These are phyloP conservation scores for Thozetella sp. DNA, from an alignment of 495 filamentous ascomycete species.

Conservation along the genomic window DNA sequence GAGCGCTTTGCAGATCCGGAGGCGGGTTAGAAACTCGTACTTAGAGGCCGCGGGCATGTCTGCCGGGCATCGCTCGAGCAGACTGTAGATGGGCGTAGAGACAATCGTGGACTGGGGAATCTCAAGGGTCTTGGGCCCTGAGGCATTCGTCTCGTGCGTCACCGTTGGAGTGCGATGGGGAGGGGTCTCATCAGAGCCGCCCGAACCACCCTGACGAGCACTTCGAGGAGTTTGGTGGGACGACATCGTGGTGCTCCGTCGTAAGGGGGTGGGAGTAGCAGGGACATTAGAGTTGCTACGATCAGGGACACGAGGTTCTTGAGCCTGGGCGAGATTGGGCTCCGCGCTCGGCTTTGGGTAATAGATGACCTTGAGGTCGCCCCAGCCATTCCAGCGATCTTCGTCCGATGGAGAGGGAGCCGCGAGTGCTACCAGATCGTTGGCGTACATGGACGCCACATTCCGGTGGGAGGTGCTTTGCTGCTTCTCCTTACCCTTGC, in stretches of 20 bases:
- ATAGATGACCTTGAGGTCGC: conserved; percentile 47
- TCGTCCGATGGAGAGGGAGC: conserved; percentile 44
- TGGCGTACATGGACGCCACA: conserved; percentile 63
- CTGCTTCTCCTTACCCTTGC: conserved; percentile 76
- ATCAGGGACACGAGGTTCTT: conserved; percentile 5
- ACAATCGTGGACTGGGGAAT: conserved; percentile 67
- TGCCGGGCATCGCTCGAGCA: conserved; percentile 63
- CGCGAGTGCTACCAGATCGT: conserved; percentile 75
- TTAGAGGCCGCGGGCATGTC: conserved; percentile 72
- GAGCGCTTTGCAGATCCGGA: conserved; percentile 81
- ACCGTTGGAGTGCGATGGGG: conserved; percentile 26
- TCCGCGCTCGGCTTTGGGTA: conserved; percentile 32
- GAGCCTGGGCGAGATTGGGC: conserved; percentile 7
- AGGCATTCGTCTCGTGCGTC: conserved; percentile 55
- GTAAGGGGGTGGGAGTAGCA: conserved; percentile 44
- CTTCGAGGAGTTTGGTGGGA: conserved; percentile 35
- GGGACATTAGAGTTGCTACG: conserved; percentile 23
- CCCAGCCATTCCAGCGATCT: conserved; percentile 47
- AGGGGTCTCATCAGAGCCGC: conserved; percentile 39
- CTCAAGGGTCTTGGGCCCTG: conserved; percentile 64
- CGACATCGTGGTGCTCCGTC: conserved; percentile 42
- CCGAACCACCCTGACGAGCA: conserved; percentile 14
- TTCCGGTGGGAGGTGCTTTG: conserved; percentile 30
- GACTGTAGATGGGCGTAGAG: conserved; percentile 62
- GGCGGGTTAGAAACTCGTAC: conserved; percentile 84